phyloP scores from a whole-genome alignment of 352 stramenopile genomes.

The Plasmopara viticola region DNA sequence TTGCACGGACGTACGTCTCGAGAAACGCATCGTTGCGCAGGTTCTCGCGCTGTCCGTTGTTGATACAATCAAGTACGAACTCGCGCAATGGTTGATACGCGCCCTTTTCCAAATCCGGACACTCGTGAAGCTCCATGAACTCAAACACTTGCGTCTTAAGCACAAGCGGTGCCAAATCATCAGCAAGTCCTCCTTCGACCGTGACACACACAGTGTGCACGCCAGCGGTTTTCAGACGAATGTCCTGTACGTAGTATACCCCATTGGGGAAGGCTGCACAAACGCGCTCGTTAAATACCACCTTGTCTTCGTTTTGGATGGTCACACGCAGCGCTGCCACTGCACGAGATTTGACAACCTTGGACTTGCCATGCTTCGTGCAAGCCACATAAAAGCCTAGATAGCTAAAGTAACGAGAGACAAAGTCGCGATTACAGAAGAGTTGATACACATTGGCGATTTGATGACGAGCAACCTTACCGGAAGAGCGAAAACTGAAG shows the following conservation, averaged over 20 bases:
- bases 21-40: constrained; percentile 57
- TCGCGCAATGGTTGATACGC: constrained; percentile 57
- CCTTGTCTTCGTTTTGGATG: constrained; percentile 74
- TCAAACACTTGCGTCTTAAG: constrained; percentile 67
- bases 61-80: constrained; percentile 43
- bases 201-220: constrained; percentile 58
- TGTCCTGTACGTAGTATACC: constrained; percentile 78
- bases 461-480: constrained; percentile 16
- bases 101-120: constrained; percentile 34
- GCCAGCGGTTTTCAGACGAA: constrained; percentile 49
- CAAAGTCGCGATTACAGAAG: not conserved
- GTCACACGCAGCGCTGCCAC: constrained; percentile 54
- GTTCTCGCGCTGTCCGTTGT: constrained; percentile 35
- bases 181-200: constrained; percentile 46
- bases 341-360: constrained; percentile 46
- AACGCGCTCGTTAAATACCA: constrained; percentile 61
- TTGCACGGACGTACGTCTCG: constrained; percentile 41
- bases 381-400: constrained; percentile 69
- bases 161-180: constrained; percentile 45
- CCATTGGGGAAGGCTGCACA: constrained; percentile 56
- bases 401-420: constrained; percentile 29
- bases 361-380: constrained; percentile 59
- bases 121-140: constrained; percentile 78
- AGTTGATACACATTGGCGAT: not conserved
- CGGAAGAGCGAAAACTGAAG: constrained; percentile 74